phyloP scores from a whole-genome alignment of 2,329 filamentous ascomycete genomes.

The Phymatotrichopsis omnivora region DNA sequence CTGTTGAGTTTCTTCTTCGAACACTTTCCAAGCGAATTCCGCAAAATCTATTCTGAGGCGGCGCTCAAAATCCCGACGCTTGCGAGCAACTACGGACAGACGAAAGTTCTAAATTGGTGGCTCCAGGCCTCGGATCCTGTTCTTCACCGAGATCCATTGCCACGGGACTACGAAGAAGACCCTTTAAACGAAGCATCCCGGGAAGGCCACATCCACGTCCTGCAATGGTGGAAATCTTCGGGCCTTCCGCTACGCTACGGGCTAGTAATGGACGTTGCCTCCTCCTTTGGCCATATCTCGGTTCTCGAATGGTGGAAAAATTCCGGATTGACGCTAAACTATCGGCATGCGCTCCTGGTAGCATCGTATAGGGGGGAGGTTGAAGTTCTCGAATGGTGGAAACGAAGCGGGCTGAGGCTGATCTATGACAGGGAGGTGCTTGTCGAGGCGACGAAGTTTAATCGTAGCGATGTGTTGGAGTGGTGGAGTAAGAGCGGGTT shows the following conservation, averaged over 20 bases:
- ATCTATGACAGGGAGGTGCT: slow-evolving; percentile 76
- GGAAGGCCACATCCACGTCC: slow-evolving; percentile 70
- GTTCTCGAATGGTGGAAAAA: slow-evolving; percentile 92
- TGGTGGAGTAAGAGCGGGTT: slow-evolving; percentile 75
- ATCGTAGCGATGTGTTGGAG: slow-evolving; percentile 72
- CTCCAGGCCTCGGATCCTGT: slow-evolving; percentile 55
- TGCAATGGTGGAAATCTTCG: slow-evolving; percentile 86
- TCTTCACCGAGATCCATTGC: slow-evolving; percentile 50
- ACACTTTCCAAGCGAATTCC: slow-evolving; percentile 56
- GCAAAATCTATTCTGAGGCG: slow-evolving; percentile 75
- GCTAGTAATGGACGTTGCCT: slow-evolving; percentile 76
- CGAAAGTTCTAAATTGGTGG: slow-evolving; percentile 86
- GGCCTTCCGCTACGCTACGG: slow-evolving; percentile 78
- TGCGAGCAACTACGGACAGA: slow-evolving; percentile 54
- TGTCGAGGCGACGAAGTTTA: slow-evolving; percentile 77
- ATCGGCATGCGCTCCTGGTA: slow-evolving; percentile 38
- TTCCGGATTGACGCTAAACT: slow-evolving; percentile 28
- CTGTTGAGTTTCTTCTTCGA: slow-evolving; percentile 64
- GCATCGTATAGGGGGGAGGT: slow-evolving; percentile 80
- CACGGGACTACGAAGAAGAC: slow-evolving; percentile 64
- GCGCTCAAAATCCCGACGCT: slow-evolving; percentile 48
- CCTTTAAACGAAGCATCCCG: slow-evolving; percentile 80
- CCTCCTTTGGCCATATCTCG: slow-evolving; percentile 68
- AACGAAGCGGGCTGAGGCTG: slow-evolving; percentile 38
- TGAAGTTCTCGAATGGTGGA: slow-evolving; percentile 71